Evolutionary conservation across 2,329 filamentous ascomycete genomes (phyloP), one percentile per base, ranked within the genome.

Genomic region (Diaporthe capsici): DNA sequence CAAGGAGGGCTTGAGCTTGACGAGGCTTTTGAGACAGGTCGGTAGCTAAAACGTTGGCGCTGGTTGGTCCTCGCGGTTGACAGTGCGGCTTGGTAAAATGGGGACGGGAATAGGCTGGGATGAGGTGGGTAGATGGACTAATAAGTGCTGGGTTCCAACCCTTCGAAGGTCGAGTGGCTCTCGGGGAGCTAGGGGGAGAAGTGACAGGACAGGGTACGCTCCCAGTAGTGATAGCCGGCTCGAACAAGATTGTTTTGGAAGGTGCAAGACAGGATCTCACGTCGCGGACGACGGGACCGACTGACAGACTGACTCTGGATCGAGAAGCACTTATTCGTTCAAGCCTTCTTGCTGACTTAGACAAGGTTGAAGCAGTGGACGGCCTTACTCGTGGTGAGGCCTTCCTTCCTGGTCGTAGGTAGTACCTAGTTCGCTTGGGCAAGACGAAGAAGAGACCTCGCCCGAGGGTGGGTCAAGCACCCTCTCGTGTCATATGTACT

Each of bases 11-110:
- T 55, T 49, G 47, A 53, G 44, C 47, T 60, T 65, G 57, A 53
- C 71, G 58, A 55, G 71, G 39, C 47, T 63, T 49, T 65, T 60
- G 71, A 72, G 57, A 63, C 55, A 53, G 60, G 57, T 73, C 58
- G 58, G 71, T 47, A 65, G 58, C 71, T 65, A 73, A 65, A 73
- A 73, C 71, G 55, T 47, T 73, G 58, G 71, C 71, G 44, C 58
- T 55, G 71, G 71, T 57, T 63, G 58, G 61, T 42, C 22, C 42
- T 65, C 25, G 47, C 49, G 58, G 49, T 72, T 55, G 71, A 72
- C 44, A 51, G 61, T 65, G 34, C 42, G 58, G 58, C 61, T 61
- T 31, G 71, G 61, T 42, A 65, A 17, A 47, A 63, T 28, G 34
- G 28, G 20, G 31, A 73, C n/a, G 57, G 34, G 58, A 51, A 42